Evolutionary conservation across 805 yeast genomes (phyloP), one percentile per base, ranked within the genome.

Genomic region (Priceomyces melissophilus): DNA sequence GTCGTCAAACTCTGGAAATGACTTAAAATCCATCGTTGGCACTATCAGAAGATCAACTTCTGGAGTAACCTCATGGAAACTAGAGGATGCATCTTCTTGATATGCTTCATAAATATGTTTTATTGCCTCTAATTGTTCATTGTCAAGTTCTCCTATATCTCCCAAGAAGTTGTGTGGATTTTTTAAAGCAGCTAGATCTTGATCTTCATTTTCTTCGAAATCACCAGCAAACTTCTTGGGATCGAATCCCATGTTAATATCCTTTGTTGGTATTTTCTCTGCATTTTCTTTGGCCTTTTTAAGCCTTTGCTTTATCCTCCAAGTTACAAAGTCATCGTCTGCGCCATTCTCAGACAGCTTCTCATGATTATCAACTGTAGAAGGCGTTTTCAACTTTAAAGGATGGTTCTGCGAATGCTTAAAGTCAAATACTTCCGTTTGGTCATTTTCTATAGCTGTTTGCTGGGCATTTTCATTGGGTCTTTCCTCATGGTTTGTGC

Each of bases 111-210:
- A 46, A 13, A 43, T 53, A 14, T 40, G 44, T 4, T 49, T 45
- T 10, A 49, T 43, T 12, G 42, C 26, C n/a, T 42, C 50, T 27
- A 38, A 25, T 35, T 57, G 60, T 13, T 40, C 41, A 7, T 49
- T 51, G 27, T 47, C 50, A 6, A 50, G 15, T 36, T 52, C 50
- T 12, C 42, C 42, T n/a, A 48, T 52, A 10, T 50, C 55, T 4
- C 65, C 65, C 37, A 60, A 42, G 30, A 49, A 59, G 9, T 42
- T 42, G 14, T 45, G 38, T 12, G 63, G 62, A 14, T 36, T 36
- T 7, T 29, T 36, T 6, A 35, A 26, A 16, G 39, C 33, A 30
- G 40, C 39, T 17, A 30, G 14, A n/a, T 32, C 37, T 12, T 43
- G 42, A 12, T 10, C 39, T 17, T 42, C 32, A 14, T 32, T 35